Base-by-base conservation (phyloP, 352 stramenopile species). In the Globisporangium orthogonon region DNA sequence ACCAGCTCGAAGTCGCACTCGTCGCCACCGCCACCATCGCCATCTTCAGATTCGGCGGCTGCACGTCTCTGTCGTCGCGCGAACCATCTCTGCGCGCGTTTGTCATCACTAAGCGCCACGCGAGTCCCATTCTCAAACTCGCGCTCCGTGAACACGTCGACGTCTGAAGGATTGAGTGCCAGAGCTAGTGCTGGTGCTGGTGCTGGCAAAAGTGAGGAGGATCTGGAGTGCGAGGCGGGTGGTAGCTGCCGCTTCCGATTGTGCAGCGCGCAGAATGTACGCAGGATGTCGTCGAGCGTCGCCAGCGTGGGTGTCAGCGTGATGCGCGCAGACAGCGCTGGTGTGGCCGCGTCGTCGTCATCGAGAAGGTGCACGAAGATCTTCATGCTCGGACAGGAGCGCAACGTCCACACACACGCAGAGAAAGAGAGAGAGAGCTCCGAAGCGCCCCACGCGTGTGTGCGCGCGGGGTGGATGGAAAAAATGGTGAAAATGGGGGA, bases 321-420 rank as follows among this genome's bases (percentile, higher is more conserved):
- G 18, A 89, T 31, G 15, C 79, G 76, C 59, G 77, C 85, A 4
- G 79, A 86, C 73, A 40, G 17, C 79, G 87, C 52, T 23, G 4
- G 1, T 28, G 28, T 3, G 14, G 23, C 0, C 30, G 18, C 41
- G 47, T 23, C 28, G 37, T 35, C 50, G 30, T 30, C 39, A 15
- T 67, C 62, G 66, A 87, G 83, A 67, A 87, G 83, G 69, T 92
- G 83, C 52, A 92, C 70, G 62, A 89, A 89, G 14, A 91, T 62
- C 59, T 74, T 78, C 68, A 72, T 76, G 14, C 9, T 45, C n/a
- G 31, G 23, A 23, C 23, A 23, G 44, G n/a, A 41, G 17, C 17
- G 15, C 23, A 23, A 23, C 23, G 23, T 23, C 23, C 23, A 23
- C 23, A 23, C 23, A 23, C 23, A 23, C 23, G 23, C 23, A 23